Base-by-base conservation (phyloP, 441 rosid genomes). In the Lagerstroemia fauriei region DNA sequence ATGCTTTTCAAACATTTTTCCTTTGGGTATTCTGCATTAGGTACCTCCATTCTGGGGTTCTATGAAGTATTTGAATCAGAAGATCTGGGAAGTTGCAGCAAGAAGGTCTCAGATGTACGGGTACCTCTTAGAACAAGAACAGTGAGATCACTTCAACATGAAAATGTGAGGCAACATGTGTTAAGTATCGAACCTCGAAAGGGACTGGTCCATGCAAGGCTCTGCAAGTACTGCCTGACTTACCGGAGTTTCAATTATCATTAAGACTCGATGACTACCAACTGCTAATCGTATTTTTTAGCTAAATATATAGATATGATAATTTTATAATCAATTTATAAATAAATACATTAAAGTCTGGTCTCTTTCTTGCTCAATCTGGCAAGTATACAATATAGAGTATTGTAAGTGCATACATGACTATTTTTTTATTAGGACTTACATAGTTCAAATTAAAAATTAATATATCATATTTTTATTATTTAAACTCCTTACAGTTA, bases 21-120 rank as follows among this genome's bases (percentile, higher is more conserved):
- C 44, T 38, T 38, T 38, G 44, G 44, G 44, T 38, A 38, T 38
- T 38, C 44, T 38, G 44, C 44, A 38, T 38, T 69, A 96, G 99
- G 89, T 93, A 87, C 92, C 98, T 87, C 97, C 96, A 32, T 84
- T 83, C 5, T 95, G 98, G 97, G 98, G 97, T 25, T 92, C 86
- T 6, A 95, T 95, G 96, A 96, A 90, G 90, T 91, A 91, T 80
- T 84, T 96, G 78, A 90, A 87, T 82, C 93, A 92, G 87, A 96
- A 93, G 86, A 93, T 96, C 81, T 96, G 97, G 34, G 98, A 94
- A 88, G 92, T 96, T 79, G 98, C 97, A 73, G 86, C 87, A 3
- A 92, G 89, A 73, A 96, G 94, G 86, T 92, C 95, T 80, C 96
- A 93, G 84, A 93, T 84, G 88, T 93, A 93, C 79, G 97, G 98